These are phyloP conservation scores for Coprinopsis cinerea DNA, from an alignment of 768 basidiomycete species.

Conservation along the genomic window DNA sequence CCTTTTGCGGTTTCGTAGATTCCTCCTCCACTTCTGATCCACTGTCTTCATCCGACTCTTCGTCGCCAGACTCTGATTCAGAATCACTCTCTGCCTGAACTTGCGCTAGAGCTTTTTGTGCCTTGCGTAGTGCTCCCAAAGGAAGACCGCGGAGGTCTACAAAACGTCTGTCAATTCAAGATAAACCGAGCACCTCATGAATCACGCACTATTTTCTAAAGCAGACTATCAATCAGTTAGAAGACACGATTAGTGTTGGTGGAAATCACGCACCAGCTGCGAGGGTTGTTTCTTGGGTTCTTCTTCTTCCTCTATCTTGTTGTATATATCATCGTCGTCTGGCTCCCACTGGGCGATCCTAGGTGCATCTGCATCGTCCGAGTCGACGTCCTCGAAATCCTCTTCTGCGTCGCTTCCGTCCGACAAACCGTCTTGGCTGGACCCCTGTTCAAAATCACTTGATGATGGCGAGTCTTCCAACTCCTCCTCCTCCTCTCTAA, in stretches of 20 bases:
- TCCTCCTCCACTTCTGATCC: constrained; percentile 18
- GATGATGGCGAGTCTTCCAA: background rate
- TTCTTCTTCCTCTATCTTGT: constrained; percentile 43
- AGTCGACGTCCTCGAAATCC: constrained; percentile 13
- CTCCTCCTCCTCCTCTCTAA: background rate
- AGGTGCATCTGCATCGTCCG: constrained; percentile 21
- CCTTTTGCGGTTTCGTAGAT: constrained; percentile 30
- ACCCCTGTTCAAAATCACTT: constrained; percentile 13
- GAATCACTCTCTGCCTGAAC: constrained; percentile 32
- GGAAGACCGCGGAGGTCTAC: constrained; percentile 57
- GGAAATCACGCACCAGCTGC: constrained; percentile 16
- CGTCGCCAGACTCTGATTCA: constrained; percentile 25
- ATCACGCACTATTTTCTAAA: constrained; percentile 21
- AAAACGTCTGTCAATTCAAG: background rate
- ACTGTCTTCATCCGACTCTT: constrained; percentile 11
- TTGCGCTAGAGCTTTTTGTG: constrained; percentile 50
- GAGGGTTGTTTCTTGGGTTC: constrained; percentile 13
- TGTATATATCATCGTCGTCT: constrained; percentile 27
- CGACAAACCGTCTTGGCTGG: constrained; percentile 9
- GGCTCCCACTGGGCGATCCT: constrained; percentile 16
- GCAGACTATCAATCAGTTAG: constrained; percentile 16
- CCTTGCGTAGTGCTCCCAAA: constrained; percentile 57
- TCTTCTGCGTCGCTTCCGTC: constrained; percentile 1
- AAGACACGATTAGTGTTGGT: background rate
- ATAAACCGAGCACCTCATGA: background rate